Base-by-base conservation (phyloP, 345 rosid genomes). In the Rhodamnia rubescens region DNA sequence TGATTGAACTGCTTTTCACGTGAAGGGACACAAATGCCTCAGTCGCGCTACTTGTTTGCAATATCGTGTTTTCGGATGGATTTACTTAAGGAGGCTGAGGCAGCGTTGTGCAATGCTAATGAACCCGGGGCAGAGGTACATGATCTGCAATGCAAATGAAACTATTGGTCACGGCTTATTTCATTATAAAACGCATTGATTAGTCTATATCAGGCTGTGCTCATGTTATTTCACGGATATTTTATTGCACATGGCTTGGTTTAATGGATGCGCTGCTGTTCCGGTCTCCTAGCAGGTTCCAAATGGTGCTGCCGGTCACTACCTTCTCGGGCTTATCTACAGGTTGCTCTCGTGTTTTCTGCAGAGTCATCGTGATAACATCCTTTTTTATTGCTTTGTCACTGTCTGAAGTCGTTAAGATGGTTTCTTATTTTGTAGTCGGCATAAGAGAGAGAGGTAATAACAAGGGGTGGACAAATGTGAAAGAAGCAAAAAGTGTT, bases 281-380 rank as follows among this genome's bases (percentile, higher is more conserved):
- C 47, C 24, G 59, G 69, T 84, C 56, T 90, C 83, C 61, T 22
- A 87, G 87, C 87, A 97, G 99, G 91, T 97, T 86, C 99, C 99
- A n/a, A 96, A 97, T 89, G 96, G 98, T 84, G 99, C 99, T 83
- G 93, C 99, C 27, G 99, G 99, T 85, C 98, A 95, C 92, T 97
- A 93, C 90, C 99, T 97, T 87, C 98, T 97, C 80, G 99, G 99
- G 85, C 98, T 96, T 86, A 90, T 97, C 88, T 94, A 94, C 93
- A 96, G 97, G 99, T 96, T 88, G 83, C 49, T 59, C 20, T 84
- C 82, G 56, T 51, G 49, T 75, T 69, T 69, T 69, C 13, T 69
- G 80, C 58, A 75, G 27, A 24, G 49, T 11, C 26, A 86, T 84
- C 84, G 82, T 84, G 87, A 42, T 74, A 42, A 1, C 78, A 29